Conservation (phyloP, 495 filamentous ascomycete species). For the Corynascus novoguineensis region DNA sequence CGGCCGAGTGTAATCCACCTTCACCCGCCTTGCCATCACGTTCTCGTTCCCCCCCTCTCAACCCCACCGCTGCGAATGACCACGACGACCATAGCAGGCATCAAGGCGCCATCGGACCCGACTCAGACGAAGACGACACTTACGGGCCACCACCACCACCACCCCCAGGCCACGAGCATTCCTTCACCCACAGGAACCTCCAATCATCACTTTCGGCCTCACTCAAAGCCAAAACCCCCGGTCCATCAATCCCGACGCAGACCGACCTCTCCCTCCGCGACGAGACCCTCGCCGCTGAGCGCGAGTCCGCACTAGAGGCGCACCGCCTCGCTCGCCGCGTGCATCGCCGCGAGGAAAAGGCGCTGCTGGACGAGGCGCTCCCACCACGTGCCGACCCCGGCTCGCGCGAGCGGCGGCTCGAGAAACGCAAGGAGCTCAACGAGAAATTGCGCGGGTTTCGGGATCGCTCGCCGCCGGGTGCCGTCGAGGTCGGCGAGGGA, state of each 20-base stretch:
- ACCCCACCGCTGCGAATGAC: no score
- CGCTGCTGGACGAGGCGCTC: conserved; percentile 67
- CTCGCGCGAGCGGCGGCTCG: conserved; percentile 75
- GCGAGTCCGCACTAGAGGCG: conserved; percentile 44
- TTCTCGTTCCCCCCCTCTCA: neutral
- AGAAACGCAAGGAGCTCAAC: conserved; percentile 60
- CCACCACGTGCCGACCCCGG: conserved; percentile 84
- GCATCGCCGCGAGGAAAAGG: conserved; percentile 57
- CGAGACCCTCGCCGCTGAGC: conserved; percentile 49
- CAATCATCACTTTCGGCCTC: neutral
- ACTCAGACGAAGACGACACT: conserved; percentile 55
- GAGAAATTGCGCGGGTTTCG: conserved; percentile 56
- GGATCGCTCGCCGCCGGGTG: conserved; percentile 48
- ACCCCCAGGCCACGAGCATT: neutral
- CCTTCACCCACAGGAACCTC: neutral
- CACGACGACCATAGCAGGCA: conserved; percentile 46
- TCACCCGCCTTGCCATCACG: neutral
- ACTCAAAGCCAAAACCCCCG: conserved; percentile 31
- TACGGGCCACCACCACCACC: conserved; percentile 64
- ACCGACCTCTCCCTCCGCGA: conserved; percentile 66
- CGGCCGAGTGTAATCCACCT: neutral
- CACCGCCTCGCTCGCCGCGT: conserved; percentile 55
- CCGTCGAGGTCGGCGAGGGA: conserved; percentile 49
- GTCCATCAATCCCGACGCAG: conserved; percentile 68
- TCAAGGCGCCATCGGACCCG: no score